Conservation (phyloP, 1,284 basidiomycete species). For the Austropuccinia psidii region DNA sequence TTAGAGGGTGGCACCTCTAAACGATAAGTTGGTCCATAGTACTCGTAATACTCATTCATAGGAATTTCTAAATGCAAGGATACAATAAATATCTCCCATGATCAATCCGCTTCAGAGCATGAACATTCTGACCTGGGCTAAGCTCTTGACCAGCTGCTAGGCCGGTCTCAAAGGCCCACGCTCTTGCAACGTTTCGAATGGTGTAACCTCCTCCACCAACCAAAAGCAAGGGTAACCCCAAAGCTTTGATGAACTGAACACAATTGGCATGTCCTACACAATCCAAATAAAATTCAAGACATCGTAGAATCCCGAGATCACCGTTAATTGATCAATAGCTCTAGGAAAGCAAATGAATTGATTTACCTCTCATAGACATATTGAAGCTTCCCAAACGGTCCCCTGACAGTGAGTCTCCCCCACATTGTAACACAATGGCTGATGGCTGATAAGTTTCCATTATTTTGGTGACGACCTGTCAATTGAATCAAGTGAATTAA, state of each 20-base stretch:
- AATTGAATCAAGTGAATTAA: constrained; percentile 5
- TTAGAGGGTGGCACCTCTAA: constrained; percentile 95
- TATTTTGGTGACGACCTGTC: constrained; percentile 89
- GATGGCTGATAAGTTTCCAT: constrained; percentile 95
- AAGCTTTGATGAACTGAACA: constrained; percentile 93
- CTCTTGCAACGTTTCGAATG: constrained; percentile 91
- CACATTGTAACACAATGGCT: constrained; percentile 94
- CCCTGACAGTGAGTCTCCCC: constrained; percentile 94
- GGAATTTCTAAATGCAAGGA: constrained; percentile 64
- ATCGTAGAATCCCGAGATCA: neutral
- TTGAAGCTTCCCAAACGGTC: constrained; percentile 96
- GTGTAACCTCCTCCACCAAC: constrained; percentile 98
- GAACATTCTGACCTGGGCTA: constrained; percentile 58
- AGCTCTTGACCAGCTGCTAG: constrained; percentile 91
- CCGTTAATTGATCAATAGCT: neutral
- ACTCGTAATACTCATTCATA: constrained; percentile 97
- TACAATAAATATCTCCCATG: neutral
- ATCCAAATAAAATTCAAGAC: neutral
- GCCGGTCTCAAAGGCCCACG: constrained; percentile 98
- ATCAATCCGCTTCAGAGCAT: neutral
- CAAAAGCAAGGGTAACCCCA: constrained; percentile 82
- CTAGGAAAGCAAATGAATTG: neutral
- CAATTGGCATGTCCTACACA: constrained; percentile 79
- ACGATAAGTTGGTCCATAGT: constrained; percentile 95
- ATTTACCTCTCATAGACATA: constrained; percentile 81